Base-by-base conservation (phyloP, 129 eudicot genomes). In the Silybum marianum region DNA sequence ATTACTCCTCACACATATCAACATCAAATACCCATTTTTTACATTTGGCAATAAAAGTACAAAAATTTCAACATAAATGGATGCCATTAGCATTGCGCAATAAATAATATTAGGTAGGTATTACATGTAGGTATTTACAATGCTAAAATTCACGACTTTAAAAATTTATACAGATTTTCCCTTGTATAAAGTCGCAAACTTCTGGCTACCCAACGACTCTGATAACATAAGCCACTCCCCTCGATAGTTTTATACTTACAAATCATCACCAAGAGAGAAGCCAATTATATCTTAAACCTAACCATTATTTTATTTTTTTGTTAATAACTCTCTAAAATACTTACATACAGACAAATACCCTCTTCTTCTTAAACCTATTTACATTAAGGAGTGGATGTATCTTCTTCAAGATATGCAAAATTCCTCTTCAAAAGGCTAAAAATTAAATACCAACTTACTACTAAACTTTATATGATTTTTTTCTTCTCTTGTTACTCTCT, bases 241-340 rank as follows among this genome's bases (percentile, higher is more conserved):
- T 83, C 48, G 81, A 71, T 83, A 25, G 51, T 83, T 78, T 78
- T 78, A 60, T 88, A 85, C 84, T 88, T 90, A 92, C 92, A 85
- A 76, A 81, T 81, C 80, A 83, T 75, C 87, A 86, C 74, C 54
- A 77, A 88, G 83, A 72, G 85, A 78, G 84, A 76, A 76, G 40
- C 69, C 78, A 60, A 19, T 77, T 36, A 72, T 83, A 72, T 83
- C 74, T 73, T 77, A 83, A 22, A 21, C 74, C 78, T 82, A 82
- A 14, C 69, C 74, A 62, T 78, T 78, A 77, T 78, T 71, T 9
- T 38, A 4, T 13, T 16, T 18, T 78, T 71, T 67, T 36, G 86
- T 83, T 72, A 78, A 77, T 26, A 76, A 77, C 86, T 83, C 78
- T 32, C 36, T 32, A 58, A 82, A n/a, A 82, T 77, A 77, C 67